phyloP scores from a whole-genome alignment of 2,329 filamentous ascomycete genomes.

The Fusarium subglutinans region DNA sequence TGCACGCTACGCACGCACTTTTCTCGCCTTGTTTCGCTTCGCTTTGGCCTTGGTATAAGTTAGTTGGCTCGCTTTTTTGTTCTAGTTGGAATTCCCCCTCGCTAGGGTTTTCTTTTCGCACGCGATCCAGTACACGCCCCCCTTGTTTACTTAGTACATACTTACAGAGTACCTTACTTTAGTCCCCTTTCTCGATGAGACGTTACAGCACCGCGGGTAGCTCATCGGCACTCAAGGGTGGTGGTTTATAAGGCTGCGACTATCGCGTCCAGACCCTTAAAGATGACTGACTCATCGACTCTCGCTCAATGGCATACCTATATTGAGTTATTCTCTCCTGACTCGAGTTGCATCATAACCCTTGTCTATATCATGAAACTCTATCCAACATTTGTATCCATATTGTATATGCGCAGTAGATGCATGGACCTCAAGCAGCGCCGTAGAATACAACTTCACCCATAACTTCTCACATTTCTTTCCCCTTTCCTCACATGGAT shows the following conservation, averaged over 20 bases:
- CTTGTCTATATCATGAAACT: conserved; percentile 22
- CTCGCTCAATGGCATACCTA: neutral
- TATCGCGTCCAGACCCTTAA: neutral
- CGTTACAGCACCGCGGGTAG: conserved; percentile 20
- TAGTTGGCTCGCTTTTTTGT: conserved; percentile 22
- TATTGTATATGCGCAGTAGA: conserved; percentile 15
- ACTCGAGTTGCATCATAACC: neutral
- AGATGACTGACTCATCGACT: neutral
- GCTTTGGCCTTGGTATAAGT: conserved; percentile 27
- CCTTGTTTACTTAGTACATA: conserved; percentile 17
- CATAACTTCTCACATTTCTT: conserved; percentile 14
- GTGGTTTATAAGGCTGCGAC: neutral
- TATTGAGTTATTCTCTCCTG: neutral
- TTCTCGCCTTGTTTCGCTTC: conserved; percentile 7
- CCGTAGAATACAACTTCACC: conserved; percentile 29
- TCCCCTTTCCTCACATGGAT: neutral
- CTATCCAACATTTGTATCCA: conserved; percentile 11
- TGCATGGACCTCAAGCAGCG: conserved; percentile 14
- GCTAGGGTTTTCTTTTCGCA: conserved; percentile 3
- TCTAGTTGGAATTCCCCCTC: conserved; percentile 11
- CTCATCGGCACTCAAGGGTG: conserved; percentile 13
- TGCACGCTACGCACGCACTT: conserved; percentile 24
- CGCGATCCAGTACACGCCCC: conserved; percentile 21
- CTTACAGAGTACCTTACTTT: neutral
- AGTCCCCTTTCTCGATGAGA: conserved; percentile 5